phyloP scores from a whole-genome alignment of 2,329 filamentous ascomycete genomes.

The Westerdykella ornata region DNA sequence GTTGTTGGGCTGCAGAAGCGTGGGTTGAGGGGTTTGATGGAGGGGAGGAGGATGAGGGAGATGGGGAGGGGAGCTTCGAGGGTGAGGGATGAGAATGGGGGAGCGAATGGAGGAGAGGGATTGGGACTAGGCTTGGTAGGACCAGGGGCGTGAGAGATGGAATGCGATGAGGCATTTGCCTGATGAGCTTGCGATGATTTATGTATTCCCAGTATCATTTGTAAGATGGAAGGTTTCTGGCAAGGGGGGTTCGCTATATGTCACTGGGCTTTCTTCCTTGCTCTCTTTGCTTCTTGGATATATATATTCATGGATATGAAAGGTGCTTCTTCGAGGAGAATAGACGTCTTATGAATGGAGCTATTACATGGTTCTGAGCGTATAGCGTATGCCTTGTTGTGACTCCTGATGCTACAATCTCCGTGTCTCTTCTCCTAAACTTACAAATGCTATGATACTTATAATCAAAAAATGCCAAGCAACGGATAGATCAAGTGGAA shows the following conservation, averaged over 20 bases:
- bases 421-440: too few species aligned
- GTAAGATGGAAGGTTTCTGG: conserved; percentile 2
- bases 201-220: background rate
- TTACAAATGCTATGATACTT: too few species aligned
- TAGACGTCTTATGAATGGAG: too few species aligned
- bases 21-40: conserved; percentile 87
- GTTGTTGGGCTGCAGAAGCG: conserved; percentile 95
- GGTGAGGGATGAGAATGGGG: conserved; percentile 22
- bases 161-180: background rate
- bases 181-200: background rate
- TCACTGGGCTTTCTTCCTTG: background rate
- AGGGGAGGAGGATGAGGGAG: conserved; percentile 75
- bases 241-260: conserved; percentile 3
- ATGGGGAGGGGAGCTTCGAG: conserved; percentile 44
- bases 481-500: too few species aligned
- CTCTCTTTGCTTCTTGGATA: background rate
- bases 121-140: conserved; percentile 26
- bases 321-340: too few species aligned
- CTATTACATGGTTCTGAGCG: too few species aligned
- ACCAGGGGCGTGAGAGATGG: background rate
- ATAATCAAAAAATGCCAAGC: too few species aligned
- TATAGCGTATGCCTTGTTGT: too few species aligned
- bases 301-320: background rate
- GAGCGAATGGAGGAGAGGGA: conserved; percentile 18
- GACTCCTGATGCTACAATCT: too few species aligned